Base-by-base conservation (phyloP, 768 basidiomycete species). In the Xerocomus potaroensis region DNA sequence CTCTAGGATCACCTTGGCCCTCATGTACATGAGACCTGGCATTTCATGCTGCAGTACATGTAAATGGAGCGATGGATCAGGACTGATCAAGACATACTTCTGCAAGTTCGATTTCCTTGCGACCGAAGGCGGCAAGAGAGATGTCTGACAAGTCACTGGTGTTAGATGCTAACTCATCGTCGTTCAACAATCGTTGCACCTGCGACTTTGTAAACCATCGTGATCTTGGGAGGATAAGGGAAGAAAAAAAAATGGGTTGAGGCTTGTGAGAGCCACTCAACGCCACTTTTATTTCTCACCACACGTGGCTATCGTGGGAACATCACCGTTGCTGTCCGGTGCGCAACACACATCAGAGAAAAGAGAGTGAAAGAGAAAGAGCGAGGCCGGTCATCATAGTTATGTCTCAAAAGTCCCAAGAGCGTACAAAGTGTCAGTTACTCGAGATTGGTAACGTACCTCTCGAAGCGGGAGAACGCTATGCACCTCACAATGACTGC, bases 61-160 rank as follows among this genome's bases (percentile, higher is more conserved):
- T 58, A 8, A 64, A 49, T 12, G 39, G 44, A 52, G 19, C 49
- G 43, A 43, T 48, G 46, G n/a, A 43, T 24, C 15, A 2, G 22
- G 22, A 15, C 3, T 4, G 36, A 38, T 47, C 54, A 50, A 33
- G 34, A 44, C 67, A 57, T 69, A 95, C 94, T 85, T 99, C 95
- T 54, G 95, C 95, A 70, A 99, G 89, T 75, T 95, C 86, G 62
- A 99, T 91, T 77, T 99, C 95, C 77, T 99, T 99, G 77, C 95
- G 92, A 71, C 95, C 92, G 73, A 97, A 99, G 50, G 95, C 95
- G 66, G 96, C 96, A 66, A 99, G 90, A 62, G 94, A 98, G 62
- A 95, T 75, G 66, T 92, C 92, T 91, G 16, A 9, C 14, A 36
- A 45, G 27, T 33, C 32, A 14, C 26, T 27, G 22, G 23, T 0